Percentiles rank a stretch among this genome's conserved stretches.
Evolutionary conservation across 495 filamentous ascomycete genomes (phyloP).

Genomic region (Xylaria grammica): DNA sequence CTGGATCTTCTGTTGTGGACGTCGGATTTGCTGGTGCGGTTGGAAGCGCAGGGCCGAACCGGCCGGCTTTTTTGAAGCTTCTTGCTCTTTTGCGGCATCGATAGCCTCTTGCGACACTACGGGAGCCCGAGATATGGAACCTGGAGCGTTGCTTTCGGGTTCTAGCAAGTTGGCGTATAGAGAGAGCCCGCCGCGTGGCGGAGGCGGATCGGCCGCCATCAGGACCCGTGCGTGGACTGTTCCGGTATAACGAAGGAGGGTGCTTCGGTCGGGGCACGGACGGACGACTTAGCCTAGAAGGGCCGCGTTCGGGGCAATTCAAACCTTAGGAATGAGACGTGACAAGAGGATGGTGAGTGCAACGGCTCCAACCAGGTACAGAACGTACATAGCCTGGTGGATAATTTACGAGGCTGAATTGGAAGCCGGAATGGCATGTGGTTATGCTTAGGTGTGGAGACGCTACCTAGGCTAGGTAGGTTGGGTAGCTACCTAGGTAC

Average conservation of each 20-base stretch:
- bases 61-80: conserved; percentile 71
- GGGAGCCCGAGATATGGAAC: conserved; percentile 73
- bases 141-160: conserved; percentile 37
- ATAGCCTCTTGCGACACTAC: conserved; percentile 69
- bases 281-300: too few species aligned
- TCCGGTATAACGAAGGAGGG: too few species aligned
- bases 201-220: conserved; percentile 43
- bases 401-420: neutral
- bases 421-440: neutral
- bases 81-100: conserved; percentile 57
- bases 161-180: conserved; percentile 65
- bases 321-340: too few species aligned
- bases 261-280: too few species aligned
- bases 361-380: too few species aligned
- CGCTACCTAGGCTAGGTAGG: too few species aligned
- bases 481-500: too few species aligned
- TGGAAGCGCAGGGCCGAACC: conserved; percentile 88
- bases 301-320: too few species aligned
- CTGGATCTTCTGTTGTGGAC: conserved; percentile 68
- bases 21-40: conserved; percentile 58
- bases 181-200: conserved; percentile 47
- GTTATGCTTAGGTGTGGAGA: conserved; percentile 6
- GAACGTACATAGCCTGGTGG: too few species aligned
- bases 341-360: neutral
- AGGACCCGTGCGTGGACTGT: neutral